Evolutionary conservation across 805 yeast genomes (phyloP).

Genomic region (Myxozyma udenii): DNA sequence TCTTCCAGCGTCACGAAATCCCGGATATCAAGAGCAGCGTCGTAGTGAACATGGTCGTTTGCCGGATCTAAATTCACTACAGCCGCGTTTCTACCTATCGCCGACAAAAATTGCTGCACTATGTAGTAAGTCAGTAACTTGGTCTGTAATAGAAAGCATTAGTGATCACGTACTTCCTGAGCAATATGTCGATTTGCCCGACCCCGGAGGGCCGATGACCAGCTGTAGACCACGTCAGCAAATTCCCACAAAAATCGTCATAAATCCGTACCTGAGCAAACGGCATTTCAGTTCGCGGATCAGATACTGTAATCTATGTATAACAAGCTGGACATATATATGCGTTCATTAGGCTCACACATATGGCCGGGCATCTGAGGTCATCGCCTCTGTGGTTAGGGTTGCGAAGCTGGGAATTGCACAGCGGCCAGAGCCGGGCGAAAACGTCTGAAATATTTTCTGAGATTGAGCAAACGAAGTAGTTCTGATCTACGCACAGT

Average conservation of each 20-base stretch:
- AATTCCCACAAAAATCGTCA: neutral
- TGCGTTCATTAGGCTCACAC: too few species aligned
- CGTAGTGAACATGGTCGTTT: conserved; percentile 67
- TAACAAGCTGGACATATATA: too few species aligned
- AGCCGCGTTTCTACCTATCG: conserved; percentile 87
- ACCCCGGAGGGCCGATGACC: conserved; percentile 96
- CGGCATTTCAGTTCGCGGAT: too few species aligned
- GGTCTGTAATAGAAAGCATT: neutral
- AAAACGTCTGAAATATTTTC: too few species aligned
- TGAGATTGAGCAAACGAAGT: too few species aligned
- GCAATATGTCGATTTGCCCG: conserved; percentile 95
- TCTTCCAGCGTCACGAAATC: conserved; percentile 74
- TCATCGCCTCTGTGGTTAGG: too few species aligned
- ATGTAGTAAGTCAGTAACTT: conserved; percentile 27
- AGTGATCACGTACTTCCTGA: conserved; percentile 51
- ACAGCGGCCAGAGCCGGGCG: too few species aligned
- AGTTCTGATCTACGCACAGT: too few species aligned
- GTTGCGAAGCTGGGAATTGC: too few species aligned
- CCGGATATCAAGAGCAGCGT: conserved; percentile 72
- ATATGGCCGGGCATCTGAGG: too few species aligned
- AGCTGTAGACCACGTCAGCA: conserved; percentile 62
- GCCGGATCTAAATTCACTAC: conserved; percentile 91
- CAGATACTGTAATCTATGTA: too few species aligned
- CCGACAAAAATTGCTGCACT: conserved; percentile 82
- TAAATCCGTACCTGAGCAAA: conserved; percentile 22